Evolutionary conservation across 495 filamentous ascomycete genomes (phyloP).

Genomic region (Pyrenopolyporus hunteri): DNA sequence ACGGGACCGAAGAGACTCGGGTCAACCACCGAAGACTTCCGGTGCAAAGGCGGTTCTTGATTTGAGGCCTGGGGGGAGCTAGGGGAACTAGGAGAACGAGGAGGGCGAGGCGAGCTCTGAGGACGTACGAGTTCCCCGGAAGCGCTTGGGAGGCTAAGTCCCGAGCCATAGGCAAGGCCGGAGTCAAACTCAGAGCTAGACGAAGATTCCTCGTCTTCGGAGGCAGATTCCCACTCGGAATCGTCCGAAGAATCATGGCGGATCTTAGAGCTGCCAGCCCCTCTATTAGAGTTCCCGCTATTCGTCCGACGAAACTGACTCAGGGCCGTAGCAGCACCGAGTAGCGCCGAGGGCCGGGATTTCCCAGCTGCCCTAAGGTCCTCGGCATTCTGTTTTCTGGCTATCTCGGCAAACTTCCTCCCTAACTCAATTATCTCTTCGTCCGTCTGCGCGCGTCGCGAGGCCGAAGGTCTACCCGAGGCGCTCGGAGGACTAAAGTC

Average conservation of each 20-base stretch:
- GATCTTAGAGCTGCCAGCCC: slow-evolving; percentile 47
- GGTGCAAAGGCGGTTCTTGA: slow-evolving; percentile 36
- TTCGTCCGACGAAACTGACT: slow-evolving; percentile 46
- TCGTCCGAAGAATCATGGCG: slow-evolving; percentile 44
- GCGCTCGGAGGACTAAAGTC: slow-evolving; percentile 30
- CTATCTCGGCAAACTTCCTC: slow-evolving; percentile 52
- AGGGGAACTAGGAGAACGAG: slow-evolving; percentile 26
- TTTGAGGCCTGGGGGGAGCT: slow-evolving; percentile 32
- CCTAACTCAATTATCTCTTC: slow-evolving; percentile 58
- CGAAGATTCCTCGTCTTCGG: slow-evolving; percentile 51
- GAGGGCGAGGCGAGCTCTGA: slow-evolving; percentile 6
- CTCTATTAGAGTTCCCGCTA: slow-evolving; percentile 42
- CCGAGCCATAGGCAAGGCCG: slow-evolving; percentile 56
- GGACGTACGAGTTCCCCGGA: neutral
- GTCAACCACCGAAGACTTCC: slow-evolving; percentile 58
- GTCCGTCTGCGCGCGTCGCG: slow-evolving; percentile 50
- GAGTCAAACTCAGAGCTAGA: slow-evolving; percentile 47
- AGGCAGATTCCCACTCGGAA: slow-evolving; percentile 54
- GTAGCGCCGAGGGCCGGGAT: slow-evolving; percentile 46
- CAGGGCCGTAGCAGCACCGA: slow-evolving; percentile 46
- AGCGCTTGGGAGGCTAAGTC: slow-evolving; percentile 25
- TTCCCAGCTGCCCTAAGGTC: slow-evolving; percentile 51
- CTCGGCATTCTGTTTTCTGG: slow-evolving; percentile 49
- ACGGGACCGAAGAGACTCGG: slow-evolving; percentile 59
- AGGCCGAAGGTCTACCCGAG: slow-evolving; percentile 20